Conservation (phyloP, 305 asterid genomes). For the Solanum chacoense region DNA sequence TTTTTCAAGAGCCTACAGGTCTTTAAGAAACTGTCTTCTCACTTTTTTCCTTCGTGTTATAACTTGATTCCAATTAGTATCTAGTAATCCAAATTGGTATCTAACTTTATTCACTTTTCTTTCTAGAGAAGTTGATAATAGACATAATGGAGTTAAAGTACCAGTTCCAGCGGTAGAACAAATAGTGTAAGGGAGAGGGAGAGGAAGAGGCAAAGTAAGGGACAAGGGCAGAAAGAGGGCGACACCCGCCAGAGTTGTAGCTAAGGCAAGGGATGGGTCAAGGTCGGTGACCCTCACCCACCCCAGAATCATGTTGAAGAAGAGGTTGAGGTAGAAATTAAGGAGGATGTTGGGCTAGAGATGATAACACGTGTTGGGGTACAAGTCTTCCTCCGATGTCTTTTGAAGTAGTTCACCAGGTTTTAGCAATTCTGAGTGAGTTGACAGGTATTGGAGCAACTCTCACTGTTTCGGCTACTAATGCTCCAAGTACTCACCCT, state of each 20-base stretch:
- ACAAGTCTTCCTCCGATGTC: background rate
- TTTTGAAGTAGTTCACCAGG: background rate
- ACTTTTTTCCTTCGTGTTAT: background rate
- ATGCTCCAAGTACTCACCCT: background rate
- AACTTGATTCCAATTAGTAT: background rate
- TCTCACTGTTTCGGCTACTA: background rate
- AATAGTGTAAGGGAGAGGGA: background rate
- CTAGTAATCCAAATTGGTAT: background rate
- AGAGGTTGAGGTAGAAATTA: background rate
- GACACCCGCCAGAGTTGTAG: background rate
- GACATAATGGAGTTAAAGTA: too few species aligned
- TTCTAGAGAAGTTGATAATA: background rate
- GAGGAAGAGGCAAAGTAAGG: background rate
- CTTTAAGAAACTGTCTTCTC: background rate
- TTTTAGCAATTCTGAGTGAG: background rate
- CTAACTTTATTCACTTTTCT: background rate
- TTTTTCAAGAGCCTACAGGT: background rate
- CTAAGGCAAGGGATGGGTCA: background rate
- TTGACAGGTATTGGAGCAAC: background rate
- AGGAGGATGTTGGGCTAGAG: background rate
- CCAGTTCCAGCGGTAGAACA: too few species aligned
- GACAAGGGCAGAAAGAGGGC: background rate
- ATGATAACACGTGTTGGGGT: background rate
- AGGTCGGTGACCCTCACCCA: background rate
- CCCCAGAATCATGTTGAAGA: background rate